A percentile compares a stretch with the other conserved stretches of the same genome.
These are phyloP conservation scores for Eremothecium sinecaudum DNA, from an alignment of 1,139 yeast species.

Conservation along the genomic window DNA sequence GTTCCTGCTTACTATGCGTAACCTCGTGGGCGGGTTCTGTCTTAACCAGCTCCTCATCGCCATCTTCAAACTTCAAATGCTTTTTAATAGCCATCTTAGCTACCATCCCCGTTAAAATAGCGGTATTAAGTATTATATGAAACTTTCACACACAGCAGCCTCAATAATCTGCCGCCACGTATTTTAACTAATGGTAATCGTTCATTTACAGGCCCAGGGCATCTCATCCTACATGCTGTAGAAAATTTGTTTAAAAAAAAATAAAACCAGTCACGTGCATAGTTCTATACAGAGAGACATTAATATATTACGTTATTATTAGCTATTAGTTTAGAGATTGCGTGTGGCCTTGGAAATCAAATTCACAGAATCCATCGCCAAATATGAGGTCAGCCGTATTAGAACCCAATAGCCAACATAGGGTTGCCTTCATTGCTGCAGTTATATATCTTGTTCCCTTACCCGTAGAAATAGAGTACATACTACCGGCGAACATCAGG, in stretches of 20 bases:
- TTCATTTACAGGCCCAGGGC: too few species aligned
- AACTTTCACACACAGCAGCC: too few species aligned
- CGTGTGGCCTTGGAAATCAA: slow-evolving; percentile 3
- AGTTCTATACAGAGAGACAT: neutral
- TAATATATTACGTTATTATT: slow-evolving; percentile 2
- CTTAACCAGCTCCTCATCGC: slow-evolving; percentile 6
- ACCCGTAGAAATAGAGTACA: slow-evolving; percentile 10
- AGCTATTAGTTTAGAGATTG: slow-evolving; percentile 2
- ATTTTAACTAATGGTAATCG: too few species aligned
- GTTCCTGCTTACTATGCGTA: too few species aligned
- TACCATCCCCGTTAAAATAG: too few species aligned
- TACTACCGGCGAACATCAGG: slow-evolving; percentile 6
- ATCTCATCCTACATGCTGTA: slow-evolving; percentile 8
- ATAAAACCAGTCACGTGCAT: slow-evolving; percentile 6
- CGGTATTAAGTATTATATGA: too few species aligned
- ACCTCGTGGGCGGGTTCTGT: too few species aligned
- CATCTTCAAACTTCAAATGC: slow-evolving; percentile 19
- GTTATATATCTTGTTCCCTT: slow-evolving; percentile 9
- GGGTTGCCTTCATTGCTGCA: slow-evolving; percentile 9
- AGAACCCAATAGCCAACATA: slow-evolving; percentile 11
- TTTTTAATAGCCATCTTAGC: too few species aligned
- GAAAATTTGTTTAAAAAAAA: slow-evolving; percentile 3
- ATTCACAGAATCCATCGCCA: slow-evolving; percentile 11
- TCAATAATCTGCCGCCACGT: too few species aligned
- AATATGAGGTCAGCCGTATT: slow-evolving; percentile 9